phyloP scores from a whole-genome alignment of 495 filamentous ascomycete genomes.

The Evernia prunastri region DNA sequence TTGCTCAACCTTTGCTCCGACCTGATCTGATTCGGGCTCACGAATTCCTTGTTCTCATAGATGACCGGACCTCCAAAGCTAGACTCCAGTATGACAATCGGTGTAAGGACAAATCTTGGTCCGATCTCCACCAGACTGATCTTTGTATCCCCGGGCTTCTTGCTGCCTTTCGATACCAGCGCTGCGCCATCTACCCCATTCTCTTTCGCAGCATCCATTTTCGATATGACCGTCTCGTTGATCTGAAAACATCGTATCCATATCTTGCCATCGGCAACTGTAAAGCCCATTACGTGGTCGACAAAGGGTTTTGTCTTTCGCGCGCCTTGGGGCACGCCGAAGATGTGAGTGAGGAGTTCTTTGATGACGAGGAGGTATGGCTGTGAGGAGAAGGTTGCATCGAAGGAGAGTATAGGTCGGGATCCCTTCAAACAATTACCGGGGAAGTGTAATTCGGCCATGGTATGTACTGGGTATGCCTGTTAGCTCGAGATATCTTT shows the following conservation, averaged over 20 bases:
- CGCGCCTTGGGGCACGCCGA: constrained; percentile 82
- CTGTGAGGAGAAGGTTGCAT: constrained; percentile 55
- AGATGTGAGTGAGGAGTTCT: constrained; percentile 86
- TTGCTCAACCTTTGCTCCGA: constrained; percentile 67
- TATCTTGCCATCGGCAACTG: constrained; percentile 87
- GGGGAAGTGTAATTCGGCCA: constrained; percentile 92
- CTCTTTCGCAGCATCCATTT: constrained; percentile 36
- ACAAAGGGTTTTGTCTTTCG: constrained; percentile 92
- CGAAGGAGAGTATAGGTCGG: constrained; percentile 91
- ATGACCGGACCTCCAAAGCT: constrained; percentile 95
- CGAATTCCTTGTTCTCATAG: constrained; percentile 98
- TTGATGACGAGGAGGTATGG: constrained; percentile 66
- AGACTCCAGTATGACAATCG: constrained; percentile 91
- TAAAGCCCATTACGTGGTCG: constrained; percentile 91
- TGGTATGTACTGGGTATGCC: constrained; percentile 65
- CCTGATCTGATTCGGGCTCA: constrained; percentile 90
- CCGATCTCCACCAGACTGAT: constrained; percentile 88
- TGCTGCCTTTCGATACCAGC: constrained; percentile 33
- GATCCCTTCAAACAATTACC: constrained; percentile 96
- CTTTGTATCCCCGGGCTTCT: constrained; percentile 53
- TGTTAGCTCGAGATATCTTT: background rate
- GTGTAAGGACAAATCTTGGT: constrained; percentile 88
- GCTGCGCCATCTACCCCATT: constrained; percentile 29
- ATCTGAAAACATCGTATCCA: constrained; percentile 97
- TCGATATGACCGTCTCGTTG: constrained; percentile 64